Conservation (phyloP, 2,329 filamentous ascomycete species). For the Penicillium sp. region DNA sequence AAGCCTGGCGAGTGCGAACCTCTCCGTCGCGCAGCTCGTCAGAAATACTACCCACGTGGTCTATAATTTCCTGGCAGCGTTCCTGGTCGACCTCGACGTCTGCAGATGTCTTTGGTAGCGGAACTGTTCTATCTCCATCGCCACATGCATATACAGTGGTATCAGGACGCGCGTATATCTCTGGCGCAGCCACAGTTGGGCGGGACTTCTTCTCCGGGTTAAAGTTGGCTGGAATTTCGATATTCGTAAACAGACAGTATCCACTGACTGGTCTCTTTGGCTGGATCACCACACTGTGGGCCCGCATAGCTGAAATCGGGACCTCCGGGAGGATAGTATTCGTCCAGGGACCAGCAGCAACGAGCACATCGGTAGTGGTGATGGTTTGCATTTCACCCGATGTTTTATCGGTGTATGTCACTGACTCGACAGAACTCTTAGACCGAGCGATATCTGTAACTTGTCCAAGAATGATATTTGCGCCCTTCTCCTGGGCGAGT, state of each 20-base stretch:
- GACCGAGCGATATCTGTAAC: constrained; percentile 66
- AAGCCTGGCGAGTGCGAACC: constrained; percentile 77
- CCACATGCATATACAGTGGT: constrained; percentile 92
- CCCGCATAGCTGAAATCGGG: constrained; percentile 60
- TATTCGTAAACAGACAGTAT: constrained; percentile 71
- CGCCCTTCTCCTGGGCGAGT: constrained; percentile 68
- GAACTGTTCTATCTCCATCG: constrained; percentile 73
- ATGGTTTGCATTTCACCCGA: constrained; percentile 51
- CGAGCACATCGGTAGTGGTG: constrained; percentile 57
- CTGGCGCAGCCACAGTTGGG: constrained; percentile 69
- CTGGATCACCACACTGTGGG: constrained; percentile 61
- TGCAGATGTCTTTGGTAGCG: constrained; percentile 72
- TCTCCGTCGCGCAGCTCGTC: constrained; percentile 64
- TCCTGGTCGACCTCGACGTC: constrained; percentile 71
- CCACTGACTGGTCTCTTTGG: constrained; percentile 53
- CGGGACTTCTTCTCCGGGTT: constrained; percentile 49
- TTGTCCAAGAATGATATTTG: constrained; percentile 64
- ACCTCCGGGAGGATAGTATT: constrained; percentile 51
- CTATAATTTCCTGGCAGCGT: constrained; percentile 80
- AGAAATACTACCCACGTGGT: constrained; percentile 63
- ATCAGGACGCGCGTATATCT: constrained; percentile 89
- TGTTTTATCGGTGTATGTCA: constrained; percentile 61
- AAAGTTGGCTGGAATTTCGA: constrained; percentile 68
- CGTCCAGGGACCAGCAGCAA: constrained; percentile 65
- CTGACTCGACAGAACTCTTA: constrained; percentile 54